These are phyloP conservation scores for Xylaria sp. DNA, from an alignment of 2,329 filamentous ascomycete genomes.

Conservation along the genomic window DNA sequence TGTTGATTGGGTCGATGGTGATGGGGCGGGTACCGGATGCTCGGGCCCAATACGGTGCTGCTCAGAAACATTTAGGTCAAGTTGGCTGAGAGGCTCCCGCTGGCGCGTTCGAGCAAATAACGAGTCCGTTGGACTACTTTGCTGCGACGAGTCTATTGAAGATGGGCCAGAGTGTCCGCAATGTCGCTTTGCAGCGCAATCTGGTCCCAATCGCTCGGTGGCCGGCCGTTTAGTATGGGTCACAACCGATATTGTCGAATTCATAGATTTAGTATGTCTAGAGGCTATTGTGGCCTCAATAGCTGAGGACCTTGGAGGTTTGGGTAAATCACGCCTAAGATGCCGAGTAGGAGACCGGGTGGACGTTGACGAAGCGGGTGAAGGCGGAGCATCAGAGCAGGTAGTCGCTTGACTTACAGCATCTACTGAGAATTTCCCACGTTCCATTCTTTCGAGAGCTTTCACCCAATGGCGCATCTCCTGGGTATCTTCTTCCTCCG, in stretches of 20 bases:
- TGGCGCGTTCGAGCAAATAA: background rate
- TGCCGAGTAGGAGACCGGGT: background rate
- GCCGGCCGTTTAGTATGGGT: conserved; percentile 16
- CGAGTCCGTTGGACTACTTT: background rate
- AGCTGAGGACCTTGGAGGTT: conserved; percentile 20
- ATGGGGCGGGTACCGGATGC: background rate
- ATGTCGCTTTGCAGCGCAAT: conserved; percentile 7
- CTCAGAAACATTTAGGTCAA: conserved; percentile 19
- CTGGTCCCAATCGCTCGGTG: background rate
- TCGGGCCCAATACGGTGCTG: background rate
- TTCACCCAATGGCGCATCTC: conserved; percentile 67
- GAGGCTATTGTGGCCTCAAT: background rate
- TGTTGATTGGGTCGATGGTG: background rate
- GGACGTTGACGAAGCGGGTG: conserved; percentile 21
- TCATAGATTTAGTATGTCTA: background rate
- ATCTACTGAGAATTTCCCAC: conserved; percentile 50
- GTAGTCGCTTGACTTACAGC: conserved; percentile 52
- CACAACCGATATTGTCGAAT: background rate
- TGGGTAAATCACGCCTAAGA: background rate
- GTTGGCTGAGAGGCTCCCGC: conserved; percentile 25
- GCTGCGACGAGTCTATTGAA: conserved; percentile 5
- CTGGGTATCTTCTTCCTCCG: conserved; percentile 60
- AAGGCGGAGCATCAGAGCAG: conserved; percentile 37
- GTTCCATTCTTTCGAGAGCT: conserved; percentile 62
- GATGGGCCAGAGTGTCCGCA: background rate